Evolutionary conservation across 148 eudicot species (phyloP).

Genomic region (Camellia granthamiana): DNA sequence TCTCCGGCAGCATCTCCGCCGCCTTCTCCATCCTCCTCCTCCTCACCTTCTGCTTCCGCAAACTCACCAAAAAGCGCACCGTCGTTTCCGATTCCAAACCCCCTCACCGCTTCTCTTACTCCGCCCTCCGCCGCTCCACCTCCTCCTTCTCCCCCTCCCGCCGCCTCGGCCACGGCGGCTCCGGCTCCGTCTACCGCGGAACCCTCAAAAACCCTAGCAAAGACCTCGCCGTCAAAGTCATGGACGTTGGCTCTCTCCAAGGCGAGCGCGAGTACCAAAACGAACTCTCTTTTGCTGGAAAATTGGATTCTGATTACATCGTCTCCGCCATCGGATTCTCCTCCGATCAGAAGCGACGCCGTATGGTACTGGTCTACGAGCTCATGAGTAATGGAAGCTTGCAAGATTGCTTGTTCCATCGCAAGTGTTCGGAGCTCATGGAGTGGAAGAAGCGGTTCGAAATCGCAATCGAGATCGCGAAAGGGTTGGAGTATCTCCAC

Average conservation of each 20-base stretch:
- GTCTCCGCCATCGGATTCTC: conserved; percentile 68
- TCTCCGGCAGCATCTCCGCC: conserved; percentile 38
- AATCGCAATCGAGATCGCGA: conserved; percentile 64
- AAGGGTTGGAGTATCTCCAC: conserved; percentile 68
- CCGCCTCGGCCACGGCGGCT: conserved; percentile 85
- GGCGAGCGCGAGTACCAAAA: conserved; percentile 95
- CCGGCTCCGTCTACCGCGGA: conserved; percentile 72
- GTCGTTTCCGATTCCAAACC: conserved; percentile 28
- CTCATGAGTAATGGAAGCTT: conserved; percentile 81
- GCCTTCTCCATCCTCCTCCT: conserved; percentile 53
- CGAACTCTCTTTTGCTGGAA: conserved; percentile 63
- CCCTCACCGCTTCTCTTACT: conserved; percentile 61
- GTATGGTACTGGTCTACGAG: conserved; percentile 81
- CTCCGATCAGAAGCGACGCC: conserved; percentile 51
- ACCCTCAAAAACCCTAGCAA: conserved; percentile 21
- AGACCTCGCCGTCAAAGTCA: conserved; percentile 66
- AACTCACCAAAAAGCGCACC: conserved; percentile 36
- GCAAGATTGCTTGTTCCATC: conserved; percentile 76
- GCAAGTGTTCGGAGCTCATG: conserved; percentile 45
- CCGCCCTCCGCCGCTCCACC: conserved; percentile 66
- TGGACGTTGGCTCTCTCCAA: conserved; percentile 78
- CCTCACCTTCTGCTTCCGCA: conserved; percentile 52
- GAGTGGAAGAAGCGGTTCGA: conserved; percentile 52
- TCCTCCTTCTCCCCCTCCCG: conserved; percentile 46
- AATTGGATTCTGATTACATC: conserved; percentile 43